These are phyloP conservation scores for Tuber microsphaerosporum DNA, from an alignment of 495 filamentous ascomycete species.

Conservation along the genomic window DNA sequence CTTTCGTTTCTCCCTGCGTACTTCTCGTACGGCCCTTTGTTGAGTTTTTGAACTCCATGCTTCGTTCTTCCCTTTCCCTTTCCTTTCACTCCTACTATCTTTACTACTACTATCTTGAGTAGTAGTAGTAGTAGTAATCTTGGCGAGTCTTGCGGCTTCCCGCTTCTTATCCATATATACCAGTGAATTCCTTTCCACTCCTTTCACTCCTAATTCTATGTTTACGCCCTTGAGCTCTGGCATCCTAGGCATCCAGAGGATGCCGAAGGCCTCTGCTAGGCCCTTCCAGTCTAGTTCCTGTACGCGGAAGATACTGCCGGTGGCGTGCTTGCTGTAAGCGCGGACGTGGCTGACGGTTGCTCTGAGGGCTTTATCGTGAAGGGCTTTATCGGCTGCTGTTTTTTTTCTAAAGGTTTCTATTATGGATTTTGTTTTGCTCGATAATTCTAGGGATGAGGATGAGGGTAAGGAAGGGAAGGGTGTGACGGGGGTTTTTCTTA, in stretches of 20 bases:
- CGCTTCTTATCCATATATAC: slow-evolving; percentile 71
- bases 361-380: slow-evolving; percentile 79
- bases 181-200: slow-evolving; percentile 52
- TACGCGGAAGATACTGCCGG: slow-evolving; percentile 81
- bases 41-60: slow-evolving; percentile 85
- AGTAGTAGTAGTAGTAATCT: slow-evolving; percentile 41
- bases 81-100: slow-evolving; percentile 36
- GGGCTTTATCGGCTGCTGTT: slow-evolving; percentile 64
- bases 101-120: slow-evolving; percentile 10
- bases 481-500: slow-evolving; percentile 81
- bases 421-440: slow-evolving; percentile 46
- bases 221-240: slow-evolving; percentile 74
- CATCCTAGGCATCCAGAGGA: slow-evolving; percentile 87
- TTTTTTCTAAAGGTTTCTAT: slow-evolving; percentile 56
- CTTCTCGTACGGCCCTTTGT: slow-evolving; percentile 56
- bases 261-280: slow-evolving; percentile 70
- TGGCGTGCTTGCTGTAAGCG: slow-evolving; percentile 84
- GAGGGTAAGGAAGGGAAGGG: background rate
- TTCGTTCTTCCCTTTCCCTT: slow-evolving; percentile 49
- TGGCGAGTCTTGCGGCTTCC: slow-evolving; percentile 60
- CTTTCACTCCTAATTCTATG: slow-evolving; percentile 53
- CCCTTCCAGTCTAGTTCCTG: slow-evolving; percentile 76
- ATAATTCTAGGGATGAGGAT: too few relatives aligned
- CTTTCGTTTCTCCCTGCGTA: slow-evolving; percentile 66
- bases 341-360: slow-evolving; percentile 90